phyloP scores from a whole-genome alignment of 2,329 filamentous ascomycete genomes.

The Chaetomium strumarium region DNA sequence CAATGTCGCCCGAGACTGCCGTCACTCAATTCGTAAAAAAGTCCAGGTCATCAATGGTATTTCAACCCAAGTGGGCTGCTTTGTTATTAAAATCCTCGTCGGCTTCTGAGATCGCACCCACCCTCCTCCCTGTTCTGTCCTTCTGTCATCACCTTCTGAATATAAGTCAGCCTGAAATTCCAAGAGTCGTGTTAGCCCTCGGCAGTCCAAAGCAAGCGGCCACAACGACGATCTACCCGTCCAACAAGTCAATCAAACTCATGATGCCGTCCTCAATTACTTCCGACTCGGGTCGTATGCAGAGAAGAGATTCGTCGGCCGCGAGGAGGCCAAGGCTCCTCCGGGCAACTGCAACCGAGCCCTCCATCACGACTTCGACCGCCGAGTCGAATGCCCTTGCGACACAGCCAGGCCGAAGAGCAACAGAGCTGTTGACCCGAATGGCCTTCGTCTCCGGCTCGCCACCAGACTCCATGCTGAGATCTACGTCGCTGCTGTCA shows the following conservation, averaged over 20 bases:
- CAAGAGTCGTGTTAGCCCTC: not conserved
- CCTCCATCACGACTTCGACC: slow-evolving; percentile 52
- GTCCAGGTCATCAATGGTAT: slow-evolving; percentile 23
- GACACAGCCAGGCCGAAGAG: slow-evolving; percentile 43
- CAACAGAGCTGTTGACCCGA: slow-evolving; percentile 49
- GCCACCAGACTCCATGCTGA: slow-evolving; percentile 30
- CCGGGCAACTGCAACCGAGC: slow-evolving; percentile 50
- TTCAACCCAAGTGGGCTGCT: slow-evolving; percentile 26
- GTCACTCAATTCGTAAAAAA: slow-evolving; percentile 21
- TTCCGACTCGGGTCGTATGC: slow-evolving; percentile 31
- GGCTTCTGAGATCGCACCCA: slow-evolving; percentile 15
- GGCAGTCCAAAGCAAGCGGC: slow-evolving; percentile 9
- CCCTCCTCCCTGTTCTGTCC: slow-evolving; percentile 4
- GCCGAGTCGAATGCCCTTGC: slow-evolving; percentile 47
- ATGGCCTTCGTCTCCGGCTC: slow-evolving; percentile 46
- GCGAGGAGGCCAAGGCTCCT: slow-evolving; percentile 47
- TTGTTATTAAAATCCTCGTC: slow-evolving; percentile 18
- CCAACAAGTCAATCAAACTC: slow-evolving; percentile 3
- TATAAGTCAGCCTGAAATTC: not conserved
- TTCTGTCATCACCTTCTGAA: slow-evolving; percentile 8
- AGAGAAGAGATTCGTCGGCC: slow-evolving; percentile 37
- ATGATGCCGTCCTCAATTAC: slow-evolving; percentile 33
- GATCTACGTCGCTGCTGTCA: slow-evolving; percentile 31
- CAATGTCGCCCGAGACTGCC: slow-evolving; percentile 27
- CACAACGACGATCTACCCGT: not conserved